Conservation (phyloP, 306 rosid species). For the Rosa chinensis region DNA sequence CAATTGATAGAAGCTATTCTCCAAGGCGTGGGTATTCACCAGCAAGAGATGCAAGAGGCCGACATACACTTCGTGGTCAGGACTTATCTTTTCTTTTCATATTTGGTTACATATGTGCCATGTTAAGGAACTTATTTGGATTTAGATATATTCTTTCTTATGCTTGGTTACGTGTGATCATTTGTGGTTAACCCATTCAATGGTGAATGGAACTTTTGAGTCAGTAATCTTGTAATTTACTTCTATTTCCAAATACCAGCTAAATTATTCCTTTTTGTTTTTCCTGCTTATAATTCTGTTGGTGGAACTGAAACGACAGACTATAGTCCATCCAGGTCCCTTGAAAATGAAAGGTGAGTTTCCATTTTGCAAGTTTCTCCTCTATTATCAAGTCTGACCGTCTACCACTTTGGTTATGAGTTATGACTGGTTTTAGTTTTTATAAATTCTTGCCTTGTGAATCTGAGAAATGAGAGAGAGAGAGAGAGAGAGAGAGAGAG, state of each 20-base stretch:
- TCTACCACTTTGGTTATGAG: neutral
- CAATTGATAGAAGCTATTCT: slow-evolving; percentile 66
- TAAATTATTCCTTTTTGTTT: neutral
- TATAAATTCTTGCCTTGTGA: neutral
- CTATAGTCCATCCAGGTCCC: slow-evolving; percentile 60
- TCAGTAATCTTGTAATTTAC: neutral
- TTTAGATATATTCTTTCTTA: neutral
- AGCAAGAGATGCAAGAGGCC: slow-evolving; percentile 61
- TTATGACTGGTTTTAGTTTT: neutral
- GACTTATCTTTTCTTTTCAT: slow-evolving; percentile 14
- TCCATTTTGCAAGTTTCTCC: neutral
- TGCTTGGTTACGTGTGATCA: neutral
- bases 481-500: too few relatives aligned
- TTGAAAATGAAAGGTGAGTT: slow-evolving; percentile 59
- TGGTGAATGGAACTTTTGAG: neutral
- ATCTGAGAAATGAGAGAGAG: neutral
- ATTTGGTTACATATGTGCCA: slow-evolving; percentile 5
- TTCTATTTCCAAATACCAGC: neutral
- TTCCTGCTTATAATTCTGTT: neutral
- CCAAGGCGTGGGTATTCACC: slow-evolving; percentile 65
- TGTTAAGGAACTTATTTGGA: neutral
- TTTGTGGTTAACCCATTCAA: slow-evolving; percentile 1
- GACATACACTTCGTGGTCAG: slow-evolving; percentile 57
- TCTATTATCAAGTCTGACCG: neutral
- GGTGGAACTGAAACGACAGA: slow-evolving; percentile 56